Evolutionary conservation across 2,329 filamentous ascomycete genomes (phyloP).

Genomic region (Scytalidium sp.): DNA sequence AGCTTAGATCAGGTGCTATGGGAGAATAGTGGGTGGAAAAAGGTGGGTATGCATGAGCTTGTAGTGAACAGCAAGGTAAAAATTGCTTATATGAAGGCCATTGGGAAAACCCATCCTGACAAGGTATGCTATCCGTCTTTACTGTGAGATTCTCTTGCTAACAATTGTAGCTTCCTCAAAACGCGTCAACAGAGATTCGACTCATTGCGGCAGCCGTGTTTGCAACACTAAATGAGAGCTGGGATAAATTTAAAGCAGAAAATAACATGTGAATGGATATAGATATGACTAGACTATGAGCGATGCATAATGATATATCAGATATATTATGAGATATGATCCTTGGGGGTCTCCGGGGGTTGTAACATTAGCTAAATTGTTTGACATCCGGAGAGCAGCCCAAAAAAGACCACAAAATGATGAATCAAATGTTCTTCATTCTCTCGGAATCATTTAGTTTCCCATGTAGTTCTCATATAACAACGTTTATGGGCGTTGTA

Average conservation of each 20-base stretch:
- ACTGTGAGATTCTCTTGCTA: not conserved
- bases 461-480: too few relatives aligned
- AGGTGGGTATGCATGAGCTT: conserved; percentile 89
- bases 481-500: too few relatives aligned
- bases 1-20: conserved; percentile 88
- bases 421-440: not conserved
- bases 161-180: conserved; percentile 53
- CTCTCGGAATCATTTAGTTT: not conserved
- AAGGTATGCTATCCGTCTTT: conserved; percentile 63
- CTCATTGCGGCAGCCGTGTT: conserved; percentile 67
- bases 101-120: conserved; percentile 96
- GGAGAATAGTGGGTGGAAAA: conserved; percentile 94
- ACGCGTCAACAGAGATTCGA: conserved; percentile 61
- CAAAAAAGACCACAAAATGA: not conserved
- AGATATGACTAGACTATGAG: not conserved
- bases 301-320: not conserved
- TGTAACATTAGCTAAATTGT: not conserved
- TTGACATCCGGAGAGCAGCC: too few relatives aligned
- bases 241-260: conserved; percentile 70
- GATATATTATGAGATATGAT: not conserved
- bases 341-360: not conserved
- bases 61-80: conserved; percentile 95
- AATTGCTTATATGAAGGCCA: conserved; percentile 98
- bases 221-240: conserved; percentile 67
- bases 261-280: conserved; percentile 52